Evolutionary conservation across 2,329 filamentous ascomycete species (phyloP).

Genomic region (Stachybotrys chartarum): DNA sequence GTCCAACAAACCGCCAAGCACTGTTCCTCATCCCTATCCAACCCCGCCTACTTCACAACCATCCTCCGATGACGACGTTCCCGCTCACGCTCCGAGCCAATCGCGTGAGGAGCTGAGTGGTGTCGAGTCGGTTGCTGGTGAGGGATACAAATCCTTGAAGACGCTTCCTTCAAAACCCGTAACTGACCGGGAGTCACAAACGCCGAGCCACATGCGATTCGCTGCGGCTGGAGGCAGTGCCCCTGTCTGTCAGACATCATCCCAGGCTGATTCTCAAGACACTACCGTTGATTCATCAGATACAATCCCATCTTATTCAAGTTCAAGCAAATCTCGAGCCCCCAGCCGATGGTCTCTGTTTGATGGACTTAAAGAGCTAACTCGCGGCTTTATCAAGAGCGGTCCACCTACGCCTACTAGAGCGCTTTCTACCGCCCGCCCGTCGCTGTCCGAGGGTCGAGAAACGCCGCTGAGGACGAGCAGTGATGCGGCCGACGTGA

Average conservation of each 20-base stretch:
- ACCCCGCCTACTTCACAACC: slow-evolving; percentile 49
- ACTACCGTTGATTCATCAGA: slow-evolving; percentile 11
- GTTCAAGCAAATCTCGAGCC: slow-evolving; percentile 26
- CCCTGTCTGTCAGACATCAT: slow-evolving; percentile 4
- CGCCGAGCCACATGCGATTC: neutral
- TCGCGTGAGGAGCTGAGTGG: neutral
- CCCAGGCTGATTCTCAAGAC: slow-evolving; percentile 6
- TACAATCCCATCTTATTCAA: slow-evolving; percentile 44
- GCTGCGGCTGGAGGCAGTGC: neutral
- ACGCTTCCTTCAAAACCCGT: slow-evolving; percentile 5
- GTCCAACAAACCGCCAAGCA: slow-evolving; percentile 12
- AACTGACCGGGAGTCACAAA: neutral
- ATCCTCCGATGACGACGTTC: slow-evolving; percentile 27
- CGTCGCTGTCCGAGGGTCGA: slow-evolving; percentile 40
- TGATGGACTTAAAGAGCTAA: slow-evolving; percentile 79
- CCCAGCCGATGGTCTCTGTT: slow-evolving; percentile 53
- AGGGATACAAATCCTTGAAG: neutral
- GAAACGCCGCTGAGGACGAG: slow-evolving; percentile 28
- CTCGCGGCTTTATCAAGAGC: slow-evolving; percentile 72
- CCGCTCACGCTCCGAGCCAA: slow-evolving; percentile 2
- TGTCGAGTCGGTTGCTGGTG: neutral
- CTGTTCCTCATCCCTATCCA: slow-evolving; percentile 36
- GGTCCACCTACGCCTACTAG: slow-evolving; percentile 85
- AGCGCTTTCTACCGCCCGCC: slow-evolving; percentile 63
- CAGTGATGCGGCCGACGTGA: slow-evolving; percentile 36